Evolutionary conservation across 371 early-diverging fungal species (phyloP), one percentile per base, ranked within the genome.

Genomic region (Mortierella sp.): DNA sequence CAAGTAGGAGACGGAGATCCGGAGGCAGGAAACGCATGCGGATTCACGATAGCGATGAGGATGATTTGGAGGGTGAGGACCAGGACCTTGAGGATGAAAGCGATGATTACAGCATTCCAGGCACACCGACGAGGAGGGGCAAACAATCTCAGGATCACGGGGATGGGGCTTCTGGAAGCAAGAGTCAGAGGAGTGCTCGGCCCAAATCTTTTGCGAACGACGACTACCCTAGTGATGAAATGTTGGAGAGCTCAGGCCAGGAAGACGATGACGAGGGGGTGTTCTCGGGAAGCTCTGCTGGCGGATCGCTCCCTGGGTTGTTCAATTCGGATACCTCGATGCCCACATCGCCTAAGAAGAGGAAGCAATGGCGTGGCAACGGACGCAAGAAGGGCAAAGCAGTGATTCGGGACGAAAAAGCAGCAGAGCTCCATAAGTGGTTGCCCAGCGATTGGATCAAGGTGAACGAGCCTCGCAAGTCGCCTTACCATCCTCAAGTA

Each of bases 401-500:
- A 46, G 73, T 61, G n/a, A 37, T 46, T 45, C 78, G 45, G 57
- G 79, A 53, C 34, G 67, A 40, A 46, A 57, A 48, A 63, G 78
- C 52, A 46, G 61, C 49, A 45, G 85, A 60, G 59, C 58, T 21
- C 54, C 64, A 50, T 61, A 81, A 44, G 74, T 84, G 69, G 74
- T 29, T 64, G 28, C 87, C 86, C 0, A 79, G 85, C 0, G 86
- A 88, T 43, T 92, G 92, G 92, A 83, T 92, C 39, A 81, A 77
- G 47, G 80, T 70, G 10, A 86, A 83, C 2, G 60, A 77, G n/a
- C 86, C 85, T 3, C 80, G 82, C 17, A 69, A 88, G 10, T 79
- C 85, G 0, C 91, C 91, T 25, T 92, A 92, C 49, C 81, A 87
- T 29, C 92, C 92, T 7, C 92, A 92, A 63, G 73, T 72, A 60